A percentile compares a stretch with the other conserved stretches of the same genome.
phyloP scores from a whole-genome alignment of 495 filamentous ascomycete genomes.

The Penicillium pulvis region DNA sequence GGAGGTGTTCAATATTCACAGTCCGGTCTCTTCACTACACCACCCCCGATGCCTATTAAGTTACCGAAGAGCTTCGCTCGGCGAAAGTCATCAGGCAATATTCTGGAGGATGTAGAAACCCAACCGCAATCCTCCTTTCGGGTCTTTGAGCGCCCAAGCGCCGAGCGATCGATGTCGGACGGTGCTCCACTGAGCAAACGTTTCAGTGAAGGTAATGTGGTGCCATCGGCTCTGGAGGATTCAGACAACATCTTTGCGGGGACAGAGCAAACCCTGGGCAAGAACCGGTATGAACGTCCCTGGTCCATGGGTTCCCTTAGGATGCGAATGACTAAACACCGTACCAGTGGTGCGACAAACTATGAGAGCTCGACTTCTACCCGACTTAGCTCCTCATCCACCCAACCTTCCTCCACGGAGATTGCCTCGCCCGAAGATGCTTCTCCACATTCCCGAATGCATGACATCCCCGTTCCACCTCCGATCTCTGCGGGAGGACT shows the following conservation, averaged over 20 bases:
- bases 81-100: slow-evolving; percentile 68
- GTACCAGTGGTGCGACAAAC: slow-evolving; percentile 62
- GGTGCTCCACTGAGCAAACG: slow-evolving; percentile 44
- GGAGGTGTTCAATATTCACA: slow-evolving; percentile 6
- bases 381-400: slow-evolving; percentile 72
- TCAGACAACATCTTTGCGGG: slow-evolving; percentile 47
- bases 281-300: slow-evolving; percentile 43
- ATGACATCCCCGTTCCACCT: slow-evolving; percentile 59
- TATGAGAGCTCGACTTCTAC: slow-evolving; percentile 62
- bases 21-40: neutral
- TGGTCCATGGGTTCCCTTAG: slow-evolving; percentile 23
- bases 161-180: slow-evolving; percentile 51
- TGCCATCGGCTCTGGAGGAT: slow-evolving; percentile 55
- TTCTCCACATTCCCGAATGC: slow-evolving; percentile 52
- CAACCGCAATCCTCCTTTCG: slow-evolving; percentile 56
- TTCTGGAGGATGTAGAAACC: slow-evolving; percentile 57
- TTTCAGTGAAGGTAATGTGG: slow-evolving; percentile 39
- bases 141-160: slow-evolving; percentile 59
- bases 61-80: slow-evolving; percentile 65
- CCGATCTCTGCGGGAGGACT: slow-evolving; percentile 51
- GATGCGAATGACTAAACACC: slow-evolving; percentile 41
- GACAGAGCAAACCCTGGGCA: slow-evolving; percentile 35
- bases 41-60: slow-evolving; percentile 64
- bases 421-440: slow-evolving; percentile 56
- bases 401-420: slow-evolving; percentile 72